Evolutionary conservation across 129 eudicot genomes (phyloP), one percentile per base, ranked within the genome.

Genomic region (Apium graveolens): DNA sequence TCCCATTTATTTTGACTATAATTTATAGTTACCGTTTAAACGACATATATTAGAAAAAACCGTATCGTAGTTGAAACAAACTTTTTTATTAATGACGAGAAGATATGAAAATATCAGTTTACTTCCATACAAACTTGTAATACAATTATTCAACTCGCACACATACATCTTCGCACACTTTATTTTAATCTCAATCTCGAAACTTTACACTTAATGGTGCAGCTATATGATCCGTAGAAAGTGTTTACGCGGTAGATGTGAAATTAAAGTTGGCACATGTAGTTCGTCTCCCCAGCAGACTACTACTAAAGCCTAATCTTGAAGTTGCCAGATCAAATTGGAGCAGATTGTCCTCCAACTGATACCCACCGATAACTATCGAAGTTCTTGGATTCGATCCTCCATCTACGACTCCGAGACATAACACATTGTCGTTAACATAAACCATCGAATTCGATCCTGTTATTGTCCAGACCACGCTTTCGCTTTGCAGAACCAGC

Each of bases 321-420:
- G 77, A 73, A 73, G 77, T 73, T 43, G 77, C 77, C 41, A 73
- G 49, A 73, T 73, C 60, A 43, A 73, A 73, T 4, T 73, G 77
- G 2, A 73, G 0, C 20, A 73, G 5, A 44, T 73, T 73, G 18
- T 73, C 55, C 60, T 73, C 77, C 77, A 73, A 29, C 60, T 73
- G 77, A 73, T 44, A 5, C 39, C 77, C 77, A 44, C 77, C 77
- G 31, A 73, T 44, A 27, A 73, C 77, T 12, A 79, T 69, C 0
- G 76, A 5, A 16, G 80, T 79, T 70, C 62, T 79, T 4, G 81
- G 55, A 5, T 70, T 32, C 18, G 29, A 4, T 70, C 86, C 82
- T 34, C 86, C 86, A 35, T 82, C 79, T 0, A 78, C 69, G 35
- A 82, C 35, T 41, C 82, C 86, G 1, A 82, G 75, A 49, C 86